Base-by-base conservation (phyloP, 176 grass and related monocot genomes). In the Oropetium thomaeum region DNA sequence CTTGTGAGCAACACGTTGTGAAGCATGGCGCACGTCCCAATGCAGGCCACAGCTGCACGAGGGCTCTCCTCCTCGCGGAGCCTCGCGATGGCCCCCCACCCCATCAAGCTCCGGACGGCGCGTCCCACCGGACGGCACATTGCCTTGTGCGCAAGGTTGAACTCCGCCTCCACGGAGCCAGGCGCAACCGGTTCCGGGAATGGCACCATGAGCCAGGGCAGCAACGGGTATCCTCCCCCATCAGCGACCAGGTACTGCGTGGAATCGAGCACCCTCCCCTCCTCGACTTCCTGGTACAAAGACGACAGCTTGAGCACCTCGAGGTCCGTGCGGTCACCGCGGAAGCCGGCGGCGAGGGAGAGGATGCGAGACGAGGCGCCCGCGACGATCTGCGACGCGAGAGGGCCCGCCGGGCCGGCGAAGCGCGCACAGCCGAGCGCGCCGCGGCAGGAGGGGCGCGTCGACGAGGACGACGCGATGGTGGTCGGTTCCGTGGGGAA, bases 1-100 rank as follows among this genome's bases (percentile, higher is more conserved):
- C 92, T 88, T 5, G 85, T 71, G 45, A 96, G 76, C 77, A 96
- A 42, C 74, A 91, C 80, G 54, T 96, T 96, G 81, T 96, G 92
- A 40, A 96, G 89, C 80, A 96, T 96, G 1, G 92, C 88, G 42
- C 88, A 96, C 0, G 92, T 91, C 39, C 82, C 84, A 25, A 96
- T 86, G 86, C 85, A 96, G 1, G 92, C 89, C 19, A 69, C 77
- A 14, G 89, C 85, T 3, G 84, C 83, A 3, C 85, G 84, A 11
- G 66, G 20, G 27, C 78, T 82, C 31, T 91, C 89, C 81, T 96
- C 88, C 67, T 96, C 83, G 17, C 7, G 62, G 65, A 96, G 83
- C 22, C 64, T 51, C 3, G 61, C 27, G 11, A 96, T 82, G 65
- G 82, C 86, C 3, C 85, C 79, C 92, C 92, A 96, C 12, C 90